phyloP scores from a whole-genome alignment of 225 moss, liverwort and hornwort genomes.

The Marchantia polymorpha region DNA sequence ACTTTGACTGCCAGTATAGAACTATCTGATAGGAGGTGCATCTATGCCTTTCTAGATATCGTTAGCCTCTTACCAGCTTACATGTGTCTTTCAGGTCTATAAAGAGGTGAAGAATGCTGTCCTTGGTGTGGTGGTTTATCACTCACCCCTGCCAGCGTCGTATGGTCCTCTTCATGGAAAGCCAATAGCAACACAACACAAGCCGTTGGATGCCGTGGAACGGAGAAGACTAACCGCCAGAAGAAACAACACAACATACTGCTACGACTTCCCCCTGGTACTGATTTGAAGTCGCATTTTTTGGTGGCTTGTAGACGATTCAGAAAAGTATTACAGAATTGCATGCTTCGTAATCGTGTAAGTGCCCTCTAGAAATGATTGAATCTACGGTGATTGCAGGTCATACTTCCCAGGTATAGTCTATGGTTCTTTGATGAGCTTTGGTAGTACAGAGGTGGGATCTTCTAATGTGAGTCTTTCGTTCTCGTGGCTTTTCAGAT shows the following conservation, averaged over 20 bases:
- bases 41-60: no score
- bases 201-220: conserved; percentile 69
- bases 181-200: conserved; percentile 64
- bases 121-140: conserved; percentile 62
- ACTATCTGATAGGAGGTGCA: no score
- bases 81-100: conserved; percentile 53
- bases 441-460: no score
- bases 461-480: not conserved
- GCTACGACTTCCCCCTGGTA: conserved; percentile 93
- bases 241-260: conserved; percentile 81
- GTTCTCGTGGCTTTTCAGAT: conserved; percentile 35
- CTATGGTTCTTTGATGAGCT: no score
- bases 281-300: not conserved
- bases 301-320: no score
- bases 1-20: no score
- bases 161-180: conserved; percentile 63
- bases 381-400: no score
- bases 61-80: not conserved
- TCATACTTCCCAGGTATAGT: no score
- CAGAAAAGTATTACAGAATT: no score
- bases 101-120: conserved; percentile 77
- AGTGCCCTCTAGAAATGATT: no score
- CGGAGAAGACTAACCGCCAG: conserved; percentile 73
- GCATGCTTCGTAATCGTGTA: no score
- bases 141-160: conserved; percentile 49